A percentile compares a stretch with the other conserved stretches of the same genome.
These are phyloP conservation scores for Xerocomus brunneocitrinus DNA, from an alignment of 768 basidiomycete species.

Conservation along the genomic window DNA sequence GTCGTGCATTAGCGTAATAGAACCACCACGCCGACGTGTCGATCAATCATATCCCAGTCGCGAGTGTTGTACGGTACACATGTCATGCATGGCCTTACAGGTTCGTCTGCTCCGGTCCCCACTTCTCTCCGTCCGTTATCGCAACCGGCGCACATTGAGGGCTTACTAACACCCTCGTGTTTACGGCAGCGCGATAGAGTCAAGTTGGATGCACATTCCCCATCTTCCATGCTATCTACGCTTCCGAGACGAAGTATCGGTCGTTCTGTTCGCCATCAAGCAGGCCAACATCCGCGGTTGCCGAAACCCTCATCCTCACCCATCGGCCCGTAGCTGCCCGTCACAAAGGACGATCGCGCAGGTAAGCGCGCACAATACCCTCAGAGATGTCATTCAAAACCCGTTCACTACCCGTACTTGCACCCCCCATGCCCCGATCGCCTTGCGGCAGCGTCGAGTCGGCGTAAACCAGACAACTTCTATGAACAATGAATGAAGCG, in stretches of 20 bases:
- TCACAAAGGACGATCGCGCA: background rate
- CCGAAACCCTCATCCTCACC: background rate
- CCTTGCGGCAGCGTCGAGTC: constrained; percentile 4
- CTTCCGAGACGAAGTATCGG: background rate
- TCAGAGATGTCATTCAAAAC: constrained; percentile 12
- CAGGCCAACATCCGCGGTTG: constrained; percentile 1
- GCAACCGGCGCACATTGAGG: background rate
- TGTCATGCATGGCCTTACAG: background rate
- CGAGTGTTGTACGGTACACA: background rate
- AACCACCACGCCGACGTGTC: background rate
- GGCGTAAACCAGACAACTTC: background rate
- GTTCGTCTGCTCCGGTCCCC: background rate
- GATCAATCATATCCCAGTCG: background rate
- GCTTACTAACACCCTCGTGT: background rate
- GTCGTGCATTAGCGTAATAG: background rate
- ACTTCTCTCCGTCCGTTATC: constrained; percentile 9
- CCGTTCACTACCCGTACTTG: background rate
- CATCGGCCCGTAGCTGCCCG: no score
- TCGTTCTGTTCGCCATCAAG: background rate
- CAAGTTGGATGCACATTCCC: constrained; percentile 6
- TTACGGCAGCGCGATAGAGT: constrained; percentile 12
- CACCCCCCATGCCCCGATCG: constrained; percentile 16
- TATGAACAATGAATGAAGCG: background rate
- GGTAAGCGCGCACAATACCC: background rate
- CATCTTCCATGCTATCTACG: constrained; percentile 12